These are phyloP conservation scores for Hypseocharis bilobata DNA, from an alignment of 441 rosid genomes.

Conservation along the genomic window DNA sequence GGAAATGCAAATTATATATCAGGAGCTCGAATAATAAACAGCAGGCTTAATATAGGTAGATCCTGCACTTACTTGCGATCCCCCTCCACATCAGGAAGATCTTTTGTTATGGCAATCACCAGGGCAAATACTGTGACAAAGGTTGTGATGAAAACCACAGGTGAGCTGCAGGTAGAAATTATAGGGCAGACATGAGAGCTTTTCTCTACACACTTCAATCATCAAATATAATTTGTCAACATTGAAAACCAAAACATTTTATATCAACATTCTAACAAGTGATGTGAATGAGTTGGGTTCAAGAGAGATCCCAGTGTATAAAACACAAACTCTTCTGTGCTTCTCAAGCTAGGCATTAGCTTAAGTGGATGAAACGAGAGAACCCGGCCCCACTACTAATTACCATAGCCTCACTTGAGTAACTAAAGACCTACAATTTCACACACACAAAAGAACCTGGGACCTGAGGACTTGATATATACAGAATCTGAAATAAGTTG, in stretches of 20 bases:
- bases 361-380: neutral
- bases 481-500: too few relatives aligned
- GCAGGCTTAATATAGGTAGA: neutral
- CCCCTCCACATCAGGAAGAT: slow-evolving; percentile 93
- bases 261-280: neutral
- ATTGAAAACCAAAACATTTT: neutral
- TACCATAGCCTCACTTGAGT: neutral
- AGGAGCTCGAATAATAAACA: neutral
- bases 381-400: neutral
- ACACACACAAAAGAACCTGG: neutral
- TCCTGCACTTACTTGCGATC: slow-evolving; percentile 69
- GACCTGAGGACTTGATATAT: too few relatives aligned
- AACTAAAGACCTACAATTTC: neutral
- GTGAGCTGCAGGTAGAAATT: slow-evolving; percentile 49
- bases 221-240: neutral
- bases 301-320: neutral
- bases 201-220: neutral
- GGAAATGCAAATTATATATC: neutral
- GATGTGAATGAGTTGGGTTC: neutral
- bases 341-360: neutral
- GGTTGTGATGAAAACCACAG: slow-evolving; percentile 88
- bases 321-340: neutral
- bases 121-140: slow-evolving; percentile 80
- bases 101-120: slow-evolving; percentile 90
- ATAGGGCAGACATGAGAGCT: neutral